Conservation (phyloP, 2,329 filamentous ascomycete species). For the Cucurbitaria berberidis region DNA sequence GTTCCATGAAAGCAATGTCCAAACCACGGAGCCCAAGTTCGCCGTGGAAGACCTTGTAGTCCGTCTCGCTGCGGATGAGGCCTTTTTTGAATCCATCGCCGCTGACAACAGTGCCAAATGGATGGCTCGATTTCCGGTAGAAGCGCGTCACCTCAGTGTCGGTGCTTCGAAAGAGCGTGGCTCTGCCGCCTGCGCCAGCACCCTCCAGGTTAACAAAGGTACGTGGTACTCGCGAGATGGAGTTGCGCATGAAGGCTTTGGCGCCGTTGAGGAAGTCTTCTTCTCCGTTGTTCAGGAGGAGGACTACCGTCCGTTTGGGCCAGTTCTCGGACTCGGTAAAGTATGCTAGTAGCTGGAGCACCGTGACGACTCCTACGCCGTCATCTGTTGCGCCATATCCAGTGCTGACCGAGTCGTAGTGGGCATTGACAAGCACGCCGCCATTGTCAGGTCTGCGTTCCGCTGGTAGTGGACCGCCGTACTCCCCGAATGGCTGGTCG, state of each 20-base stretch:
- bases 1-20: slow-evolving; percentile 90
- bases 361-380: slow-evolving; percentile 84
- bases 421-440: slow-evolving; percentile 90
- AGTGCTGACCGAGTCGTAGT: slow-evolving; percentile 92
- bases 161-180: slow-evolving; percentile 84
- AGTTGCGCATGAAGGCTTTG: slow-evolving; percentile 81
- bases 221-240: slow-evolving; percentile 78
- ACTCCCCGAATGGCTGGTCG: slow-evolving; percentile 68
- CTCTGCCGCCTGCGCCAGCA: slow-evolving; percentile 87
- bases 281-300: slow-evolving; percentile 93
- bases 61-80: slow-evolving; percentile 82
- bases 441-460: slow-evolving; percentile 60
- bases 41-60: slow-evolving; percentile 83
- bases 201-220: slow-evolving; percentile 96
- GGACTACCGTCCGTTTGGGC: slow-evolving; percentile 79
- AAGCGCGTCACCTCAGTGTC: slow-evolving; percentile 84
- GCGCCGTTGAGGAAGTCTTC: slow-evolving; percentile 92
- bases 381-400: slow-evolving; percentile 94
- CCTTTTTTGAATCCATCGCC: slow-evolving; percentile 83
- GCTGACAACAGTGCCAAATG: slow-evolving; percentile 82
- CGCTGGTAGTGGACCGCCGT: slow-evolving; percentile 44
- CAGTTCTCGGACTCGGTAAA: slow-evolving; percentile 73
- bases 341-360: slow-evolving; percentile 85
- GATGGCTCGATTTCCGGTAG: slow-evolving; percentile 73
- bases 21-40: slow-evolving; percentile 82